Evolutionary conservation across 306 rosid genomes (phyloP), one percentile per base, ranked within the genome.

Genomic region (Cercis canadensis): DNA sequence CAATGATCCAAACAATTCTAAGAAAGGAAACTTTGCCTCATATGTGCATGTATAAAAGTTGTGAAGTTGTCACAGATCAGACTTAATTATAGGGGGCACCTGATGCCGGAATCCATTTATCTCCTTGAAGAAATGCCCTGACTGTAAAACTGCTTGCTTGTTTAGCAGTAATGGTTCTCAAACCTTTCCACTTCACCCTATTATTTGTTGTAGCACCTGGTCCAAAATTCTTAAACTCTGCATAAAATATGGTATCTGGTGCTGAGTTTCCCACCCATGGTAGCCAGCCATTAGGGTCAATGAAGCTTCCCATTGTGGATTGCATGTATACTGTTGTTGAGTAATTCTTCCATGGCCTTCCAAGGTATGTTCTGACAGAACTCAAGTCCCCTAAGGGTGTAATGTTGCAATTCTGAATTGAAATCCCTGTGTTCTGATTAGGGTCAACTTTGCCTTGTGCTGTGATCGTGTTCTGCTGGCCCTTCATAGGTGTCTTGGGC

Each of bases 271-370:
- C 96, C 0, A 83, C 76, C 96, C 98, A 92, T 2, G 95, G 92
- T 62, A 89, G 49, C 98, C 98, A 88, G 0, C 92, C 98, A n/a
- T n/a, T 62, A n/a, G 90, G 87, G 21, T 62, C 3, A 39, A 89
- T 80, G 44, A 92, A 76, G 11, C 72, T 54, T 6, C 69, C 87
- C 62, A 92, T 43, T 14, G 59, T 60, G 8, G 75, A 81, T 11
- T 81, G 75, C 80, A 92, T 62, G 34, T 52, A 81, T 2, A 89
- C 77, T 5, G 98, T 89, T 7, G 96, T 92, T 37, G 98, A 89
- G 73, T 87, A 84, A 49, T 89, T 77, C 95, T 87, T 92, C 96
- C 98, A 87, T 0, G 96, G 96, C 57, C 96, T 83, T 18, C 96
- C 98, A 8, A 92, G 87, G 75, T 79, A 92, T 16, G 95, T 89